A percentile compares a stretch with the other conserved stretches of the same genome.
These are phyloP conservation scores for Acacia confusa DNA, from an alignment of 306 rosid species.

Conservation along the genomic window DNA sequence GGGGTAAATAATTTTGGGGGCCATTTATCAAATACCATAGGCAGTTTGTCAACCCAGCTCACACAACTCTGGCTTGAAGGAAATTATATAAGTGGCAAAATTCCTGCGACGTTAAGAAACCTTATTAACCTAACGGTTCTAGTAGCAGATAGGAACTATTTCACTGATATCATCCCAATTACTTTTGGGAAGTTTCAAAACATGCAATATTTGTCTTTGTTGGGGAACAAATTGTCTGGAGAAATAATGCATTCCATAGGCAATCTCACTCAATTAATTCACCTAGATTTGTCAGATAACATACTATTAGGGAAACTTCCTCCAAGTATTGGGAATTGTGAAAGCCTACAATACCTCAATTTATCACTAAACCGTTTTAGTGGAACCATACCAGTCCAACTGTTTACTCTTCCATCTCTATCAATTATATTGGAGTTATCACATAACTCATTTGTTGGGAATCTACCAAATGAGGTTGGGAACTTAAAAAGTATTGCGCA, in stretches of 20 bases:
- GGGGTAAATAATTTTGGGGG: no score
- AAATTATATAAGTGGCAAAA: no score
- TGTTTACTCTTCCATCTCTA: background rate
- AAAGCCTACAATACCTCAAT: background rate
- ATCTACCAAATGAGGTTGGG: background rate
- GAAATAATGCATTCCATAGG: background rate
- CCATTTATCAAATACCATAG: no score
- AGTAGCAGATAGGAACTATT: no score
- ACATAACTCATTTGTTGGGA: no score
- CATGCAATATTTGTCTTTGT: fast-evolving
- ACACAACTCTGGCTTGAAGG: no score
- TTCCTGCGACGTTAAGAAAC: no score
- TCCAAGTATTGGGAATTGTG: background rate
- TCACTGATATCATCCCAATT: no score
- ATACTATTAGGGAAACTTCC: background rate
- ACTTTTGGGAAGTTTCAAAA: background rate
- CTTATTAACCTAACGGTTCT: no score
- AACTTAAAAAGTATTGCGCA: background rate
- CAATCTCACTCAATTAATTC: background rate
- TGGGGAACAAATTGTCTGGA: background rate
- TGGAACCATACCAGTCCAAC: background rate
- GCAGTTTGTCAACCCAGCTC: no score
- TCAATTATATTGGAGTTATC: background rate
- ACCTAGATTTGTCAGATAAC: background rate
- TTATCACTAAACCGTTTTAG: background rate